Percentiles rank a stretch among this genome's conserved stretches.
phyloP scores from a whole-genome alignment of 768 basidiomycete genomes.

The Lactarius sp. region DNA sequence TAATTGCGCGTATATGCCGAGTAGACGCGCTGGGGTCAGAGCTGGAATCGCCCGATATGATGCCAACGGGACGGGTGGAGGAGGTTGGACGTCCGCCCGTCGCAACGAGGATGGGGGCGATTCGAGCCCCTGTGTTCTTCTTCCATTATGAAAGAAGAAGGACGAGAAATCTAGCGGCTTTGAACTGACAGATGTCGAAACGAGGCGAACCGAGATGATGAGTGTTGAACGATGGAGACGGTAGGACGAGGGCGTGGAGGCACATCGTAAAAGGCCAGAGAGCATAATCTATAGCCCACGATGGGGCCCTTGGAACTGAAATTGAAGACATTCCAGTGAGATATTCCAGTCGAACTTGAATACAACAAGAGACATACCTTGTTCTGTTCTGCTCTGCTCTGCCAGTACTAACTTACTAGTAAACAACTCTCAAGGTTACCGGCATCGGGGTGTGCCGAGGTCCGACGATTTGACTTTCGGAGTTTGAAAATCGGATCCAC shows the following conservation, averaged over 20 bases:
- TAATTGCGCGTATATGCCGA: conserved; percentile 72
- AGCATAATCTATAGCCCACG: conserved; percentile 12
- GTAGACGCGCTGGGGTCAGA: conserved; percentile 47
- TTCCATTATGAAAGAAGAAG: conserved; percentile 19
- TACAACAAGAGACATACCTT: background rate
- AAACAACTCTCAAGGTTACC: background rate
- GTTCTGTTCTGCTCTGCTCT: background rate
- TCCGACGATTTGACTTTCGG: background rate
- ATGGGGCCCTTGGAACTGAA: background rate
- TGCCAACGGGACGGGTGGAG: conserved; percentile 19
- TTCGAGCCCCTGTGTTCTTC: background rate
- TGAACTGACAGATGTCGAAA: conserved; percentile 2
- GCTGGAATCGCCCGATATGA: conserved; percentile 29
- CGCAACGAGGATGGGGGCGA: background rate
- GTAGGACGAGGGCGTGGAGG: conserved; percentile 11
- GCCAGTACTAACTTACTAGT: too few relatives aligned
- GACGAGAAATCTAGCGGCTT: conserved; percentile 17
- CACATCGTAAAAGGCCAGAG: background rate
- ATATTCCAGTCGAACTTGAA: too few relatives aligned
- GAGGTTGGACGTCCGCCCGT: background rate
- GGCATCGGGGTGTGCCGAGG: background rate
- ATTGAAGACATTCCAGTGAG: background rate
- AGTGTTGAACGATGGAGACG: conserved; percentile 14
- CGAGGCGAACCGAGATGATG: conserved; percentile 17
- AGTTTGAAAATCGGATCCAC: conserved; percentile 1